Evolutionary conservation across 805 yeast genomes (phyloP), one percentile per base, ranked within the genome.

Genomic region (Candida ipomoeae): DNA sequence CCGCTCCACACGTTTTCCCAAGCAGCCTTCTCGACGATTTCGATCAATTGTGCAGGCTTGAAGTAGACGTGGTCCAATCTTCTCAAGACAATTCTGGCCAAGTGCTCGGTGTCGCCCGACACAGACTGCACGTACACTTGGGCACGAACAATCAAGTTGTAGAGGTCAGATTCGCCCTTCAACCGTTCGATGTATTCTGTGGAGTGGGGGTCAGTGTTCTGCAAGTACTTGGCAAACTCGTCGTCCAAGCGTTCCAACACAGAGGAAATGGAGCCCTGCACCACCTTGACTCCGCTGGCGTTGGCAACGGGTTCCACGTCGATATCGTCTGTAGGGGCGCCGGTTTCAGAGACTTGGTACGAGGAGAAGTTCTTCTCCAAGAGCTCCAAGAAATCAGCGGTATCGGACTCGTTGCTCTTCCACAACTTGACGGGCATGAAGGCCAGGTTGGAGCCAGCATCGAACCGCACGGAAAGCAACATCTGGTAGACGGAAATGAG

Each of bases 201-300:
- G 21, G 97, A 87, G 67, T 94, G 97, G 41, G 97, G 96, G 69
- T 94, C 98, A 62, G 89, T 84, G 58, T 82, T 82, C 66, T 91
- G 90, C 62, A 94, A 79, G 43, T 96, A 89, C 59, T 85, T 83
- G 55, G 87, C 87, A 62, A 91, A 85, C 74, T 94, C 99, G 63
- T 92, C 98, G 65, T 90, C 97, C 55, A 94, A 79, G 69, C 97
- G 85, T 74, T 92, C 99, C 54, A 92, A 86, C 52, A 87, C 81
- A 7, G 97, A 84, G 44, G 87, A 81, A 44, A 94, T 75, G 26
- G 96, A 87, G 44, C 99, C 99, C 53, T 84, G 78, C 49, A 94
- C 79, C 58, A 80, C 83, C 65, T 81, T 80, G 53, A 86, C 74
- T 53, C 97, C 97, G 18, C 70, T 62, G 7, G 61, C 73, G 50